Percentiles rank a stretch among this genome's conserved stretches.
Conservation (phyloP, 2,329 filamentous ascomycete species). For the Fusarium tjaetaba region DNA sequence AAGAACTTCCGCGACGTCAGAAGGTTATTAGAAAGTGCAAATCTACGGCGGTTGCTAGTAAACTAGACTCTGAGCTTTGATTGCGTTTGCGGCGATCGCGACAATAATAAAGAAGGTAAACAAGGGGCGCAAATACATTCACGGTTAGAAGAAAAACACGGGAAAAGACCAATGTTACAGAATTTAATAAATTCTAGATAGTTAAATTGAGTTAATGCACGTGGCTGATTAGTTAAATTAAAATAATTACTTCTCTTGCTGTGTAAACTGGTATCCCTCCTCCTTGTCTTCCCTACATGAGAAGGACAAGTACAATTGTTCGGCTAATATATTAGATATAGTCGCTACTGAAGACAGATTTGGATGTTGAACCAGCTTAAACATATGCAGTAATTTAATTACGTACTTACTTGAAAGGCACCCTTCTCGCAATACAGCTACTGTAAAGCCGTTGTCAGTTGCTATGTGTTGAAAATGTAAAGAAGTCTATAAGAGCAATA, state of each 20-base stretch:
- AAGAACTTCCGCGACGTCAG: neutral
- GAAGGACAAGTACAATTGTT: accelerated
- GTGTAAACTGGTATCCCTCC: neutral
- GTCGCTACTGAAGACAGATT: accelerated
- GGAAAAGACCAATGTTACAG: accelerated
- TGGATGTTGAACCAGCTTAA: neutral
- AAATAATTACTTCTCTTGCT: accelerated
- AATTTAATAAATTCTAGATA: accelerated
- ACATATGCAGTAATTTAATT: accelerated
- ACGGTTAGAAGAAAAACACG: too few species aligned
- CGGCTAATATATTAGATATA: accelerated
- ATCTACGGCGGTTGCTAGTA: neutral
- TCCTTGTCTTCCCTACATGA: accelerated
- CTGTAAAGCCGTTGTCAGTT: accelerated
- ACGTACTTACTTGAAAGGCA: neutral
- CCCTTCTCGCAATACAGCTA: accelerated
- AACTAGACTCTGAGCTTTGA: neutral
- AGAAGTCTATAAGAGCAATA: accelerated
- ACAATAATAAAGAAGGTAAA: neutral
- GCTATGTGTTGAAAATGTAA: neutral
- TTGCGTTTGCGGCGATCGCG: accelerated
- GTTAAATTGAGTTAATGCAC: accelerated
- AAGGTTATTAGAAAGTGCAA: neutral
- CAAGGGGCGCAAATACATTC: accelerated
- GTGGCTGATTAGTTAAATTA: neutral